Base-by-base conservation (phyloP, 2,329 filamentous ascomycete genomes). In the Didymella arachidicola region DNA sequence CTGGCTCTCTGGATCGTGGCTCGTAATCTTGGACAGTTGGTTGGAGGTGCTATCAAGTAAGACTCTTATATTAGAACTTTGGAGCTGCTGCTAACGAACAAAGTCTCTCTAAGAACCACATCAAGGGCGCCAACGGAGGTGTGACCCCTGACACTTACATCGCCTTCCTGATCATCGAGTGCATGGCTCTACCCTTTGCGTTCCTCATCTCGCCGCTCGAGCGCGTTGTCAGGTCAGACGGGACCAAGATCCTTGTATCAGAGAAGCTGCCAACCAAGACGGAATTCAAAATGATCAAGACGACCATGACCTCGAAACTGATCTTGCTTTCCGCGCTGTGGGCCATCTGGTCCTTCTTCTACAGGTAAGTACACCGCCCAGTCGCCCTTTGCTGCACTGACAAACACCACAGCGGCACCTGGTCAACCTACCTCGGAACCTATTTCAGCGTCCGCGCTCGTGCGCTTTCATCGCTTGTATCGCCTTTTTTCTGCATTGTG, bases 401-500 rank as follows among this genome's bases (percentile, higher is more conserved):
- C 53, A 6, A 14, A 41, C 10, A 14, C 8, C 8, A 30, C 18
- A 79, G 79, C 51, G 80, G 79, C 7, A 78, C 79, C 7, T 81
- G 79, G 80, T 79, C 77, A 3, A 82, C 79, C 4, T 81, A 81
- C 56, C 71, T 81, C 12, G 78, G 69, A 30, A 79, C 75, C 10
- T 80, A 80, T 59, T 81, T 81, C 61, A 75, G 74, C 11, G 79
- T 81, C 26, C 79, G 80, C 19, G 72, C 79, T 29, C 77, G 78
- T 25, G 79, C 80, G 3, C 72, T 80, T 8, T 81, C 79, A 0
- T 80, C 79, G 3, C 73, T 82, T 10, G 66, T 82, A 26, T 81
- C 80, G 6, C 81, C 80, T 0, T 82, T 82, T 68, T 81, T 82
- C 65, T 82, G 81, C 75, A 81, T 82, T 26, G 69, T 82, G 34